Percentiles rank a stretch among this genome's conserved stretches.
Evolutionary conservation across 805 yeast species (phyloP).

Genomic region (Barnettozyma siamensis): DNA sequence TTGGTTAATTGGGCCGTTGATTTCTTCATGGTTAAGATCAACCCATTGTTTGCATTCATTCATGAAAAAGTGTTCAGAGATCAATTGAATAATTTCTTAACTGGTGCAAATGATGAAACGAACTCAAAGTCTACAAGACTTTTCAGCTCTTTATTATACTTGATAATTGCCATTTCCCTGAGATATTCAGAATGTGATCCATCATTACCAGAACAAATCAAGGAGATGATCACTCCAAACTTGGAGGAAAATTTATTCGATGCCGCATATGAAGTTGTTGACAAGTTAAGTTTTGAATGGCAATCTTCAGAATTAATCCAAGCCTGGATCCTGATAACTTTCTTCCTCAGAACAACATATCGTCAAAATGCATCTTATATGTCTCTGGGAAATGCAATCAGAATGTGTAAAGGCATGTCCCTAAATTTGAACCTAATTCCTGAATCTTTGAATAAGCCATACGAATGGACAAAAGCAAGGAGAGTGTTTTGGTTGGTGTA

Average conservation of each 20-base stretch:
- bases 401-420: slow-evolving; percentile 41
- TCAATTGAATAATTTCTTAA: slow-evolving; percentile 34
- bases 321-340: slow-evolving; percentile 41
- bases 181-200: slow-evolving; percentile 41
- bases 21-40: slow-evolving; percentile 44
- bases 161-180: slow-evolving; percentile 45
- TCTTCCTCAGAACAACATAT: slow-evolving; percentile 38
- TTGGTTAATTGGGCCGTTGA: slow-evolving; percentile 30
- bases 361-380: slow-evolving; percentile 39
- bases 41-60: slow-evolving; percentile 46
- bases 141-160: slow-evolving; percentile 45
- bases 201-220: slow-evolving; percentile 12
- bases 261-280: slow-evolving; percentile 33
- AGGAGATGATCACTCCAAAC: slow-evolving; percentile 14
- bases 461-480: slow-evolving; percentile 40
- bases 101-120: slow-evolving; percentile 28
- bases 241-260: slow-evolving; percentile 40
- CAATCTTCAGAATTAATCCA: slow-evolving; percentile 46
- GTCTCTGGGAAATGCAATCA: slow-evolving; percentile 37
- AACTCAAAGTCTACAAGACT: slow-evolving; percentile 32
- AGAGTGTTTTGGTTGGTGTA: slow-evolving; percentile 53
- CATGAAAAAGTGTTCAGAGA: slow-evolving; percentile 50
- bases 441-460: slow-evolving; percentile 18
- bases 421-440: slow-evolving; percentile 30
- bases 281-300: slow-evolving; percentile 43